Evolutionary conservation across 306 rosid species (phyloP), one percentile per base, ranked within the genome.

Genomic region (Rubus parviflorus): DNA sequence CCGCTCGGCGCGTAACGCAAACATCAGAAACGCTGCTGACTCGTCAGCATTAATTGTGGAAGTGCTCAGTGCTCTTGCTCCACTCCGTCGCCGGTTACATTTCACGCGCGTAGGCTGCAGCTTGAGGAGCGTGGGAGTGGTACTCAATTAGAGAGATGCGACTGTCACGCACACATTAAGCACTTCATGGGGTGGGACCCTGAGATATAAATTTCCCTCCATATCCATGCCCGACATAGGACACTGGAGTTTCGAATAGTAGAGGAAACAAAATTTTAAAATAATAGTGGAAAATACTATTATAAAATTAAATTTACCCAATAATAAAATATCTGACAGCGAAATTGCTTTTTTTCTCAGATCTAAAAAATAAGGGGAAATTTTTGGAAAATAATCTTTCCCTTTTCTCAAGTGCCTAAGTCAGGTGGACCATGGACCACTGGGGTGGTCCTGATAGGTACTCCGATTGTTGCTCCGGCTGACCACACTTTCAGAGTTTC

Each of bases 161-260:
- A 70, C 73, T 78, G 85, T 81, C 77, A 41, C 69, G 66, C 73
- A 54, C 79, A 20, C 30, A 14, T 72, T 42, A 43, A 30, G 71
- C 72, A 83, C 77, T 78, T 71, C 72, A 25, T 6, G 35, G 20
- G 3, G 5, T 79, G 79, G 89, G 87, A 78, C 51, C 80, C 85
- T 30, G 0, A 8, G 6, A 1, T 42, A 2, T n/a, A 20, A 53
- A 48, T 70, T 74, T 84, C 81, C 87, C 85, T 62, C 87, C 82
- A 45, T 58, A 46, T 63, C 41, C 66, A 64, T 12, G 20, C 71
- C 75, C 65, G 19, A 72, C 82, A 42, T 10, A 2, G 4, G 35
- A 5, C 22, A 23, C 30, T 65, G 40, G 11, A 61, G 22, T 68
- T 61, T 66, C 68, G 54, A 57, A 20, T 17, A 19, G 15, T 2